Base-by-base conservation (phyloP, 495 filamentous ascomycete species). In the Bryoglossum gracile region DNA sequence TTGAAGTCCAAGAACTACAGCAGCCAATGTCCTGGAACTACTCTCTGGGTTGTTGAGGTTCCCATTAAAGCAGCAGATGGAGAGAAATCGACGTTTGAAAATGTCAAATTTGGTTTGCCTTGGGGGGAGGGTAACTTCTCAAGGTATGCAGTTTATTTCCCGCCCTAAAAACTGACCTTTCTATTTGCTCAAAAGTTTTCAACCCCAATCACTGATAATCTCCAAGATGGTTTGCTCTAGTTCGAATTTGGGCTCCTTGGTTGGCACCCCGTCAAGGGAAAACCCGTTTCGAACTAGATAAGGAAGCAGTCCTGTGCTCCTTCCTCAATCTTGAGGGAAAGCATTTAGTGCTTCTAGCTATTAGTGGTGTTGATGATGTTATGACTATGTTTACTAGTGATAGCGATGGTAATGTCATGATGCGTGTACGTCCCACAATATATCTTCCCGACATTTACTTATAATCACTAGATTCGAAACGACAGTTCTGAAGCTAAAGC, bases 261-360 rank as follows among this genome's bases (percentile, higher is more conserved):
- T 69, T 97, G 11, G 87, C 83, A 0, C 92, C 92, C 17, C 72
- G 87, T 13, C 92, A 98, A 64, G 91, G 91, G 11, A 79, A 74
- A 44, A 63, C 69, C 8, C 62, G 68, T 4, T 85, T 94, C 24
- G 58, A 59, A 4, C 66, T 89, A 19, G 82, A 83, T 26, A 83
- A 87, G 51, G 87, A 94, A 63, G 87, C 82, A 3, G 63, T 98
- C 2, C 59, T 96, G 41, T 84, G 80, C 36, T 87, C 89, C 0
- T 95, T 95, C 58, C 71, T 95, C 9, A 81, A 80, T 16, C 65
- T 61, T 1, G 77, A 87, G 62, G 92, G 92, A 0, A 67, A 77
- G 22, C 80, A 94, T 68, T 63, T 97, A 4, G 86, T 91, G n/a
- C 58, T 94, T 1, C 65, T 97, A 26, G 90, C 81, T 1, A 71